Evolutionary conservation across 2,329 filamentous ascomycete genomes (phyloP).

Genomic region (Zelopaecilomyces penicillatus): DNA sequence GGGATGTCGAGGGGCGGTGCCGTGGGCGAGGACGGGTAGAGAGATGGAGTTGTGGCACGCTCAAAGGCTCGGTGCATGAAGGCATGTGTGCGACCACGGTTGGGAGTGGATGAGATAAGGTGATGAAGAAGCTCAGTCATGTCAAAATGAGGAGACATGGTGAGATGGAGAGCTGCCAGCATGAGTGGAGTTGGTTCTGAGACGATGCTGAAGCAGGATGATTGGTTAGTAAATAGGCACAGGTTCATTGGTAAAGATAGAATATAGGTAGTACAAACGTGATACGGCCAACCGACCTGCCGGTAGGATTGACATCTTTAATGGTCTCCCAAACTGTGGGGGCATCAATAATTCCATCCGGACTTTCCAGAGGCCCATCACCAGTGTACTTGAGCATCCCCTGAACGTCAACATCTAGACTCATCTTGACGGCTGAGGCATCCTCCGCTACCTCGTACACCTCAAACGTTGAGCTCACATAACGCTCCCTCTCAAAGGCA

Average conservation of each 20-base stretch:
- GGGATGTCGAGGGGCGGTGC: constrained; percentile 7
- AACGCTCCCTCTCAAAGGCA: constrained; percentile 27
- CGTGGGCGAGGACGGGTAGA: constrained; percentile 11
- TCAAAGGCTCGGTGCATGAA: constrained; percentile 44
- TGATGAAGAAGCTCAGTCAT: constrained; percentile 52
- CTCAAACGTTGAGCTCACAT: constrained; percentile 45
- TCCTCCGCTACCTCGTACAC: constrained; percentile 47
- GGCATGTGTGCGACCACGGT: constrained; percentile 36
- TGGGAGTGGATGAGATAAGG: constrained; percentile 39
- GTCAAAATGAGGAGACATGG: constrained; percentile 49
- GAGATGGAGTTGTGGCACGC: constrained; percentile 11
- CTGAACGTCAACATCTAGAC: constrained; percentile 18
- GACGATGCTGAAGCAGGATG: constrained; percentile 36
- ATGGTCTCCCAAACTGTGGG: constrained; percentile 34
- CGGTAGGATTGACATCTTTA: constrained; percentile 26
- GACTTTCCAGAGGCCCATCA: constrained; percentile 15
- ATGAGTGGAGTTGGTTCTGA: constrained; percentile 53
- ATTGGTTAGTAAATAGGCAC: not conserved
- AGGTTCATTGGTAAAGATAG: not conserved
- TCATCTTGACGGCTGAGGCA: constrained; percentile 28
- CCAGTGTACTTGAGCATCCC: constrained; percentile 18
- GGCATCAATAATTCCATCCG: constrained; percentile 28
- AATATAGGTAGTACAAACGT: constrained; percentile 35
- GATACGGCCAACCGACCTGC: constrained; percentile 46
- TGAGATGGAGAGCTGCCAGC: constrained; percentile 50